phyloP scores from a whole-genome alignment of 2,329 filamentous ascomycete species.

The Tolypocladium sp. region DNA sequence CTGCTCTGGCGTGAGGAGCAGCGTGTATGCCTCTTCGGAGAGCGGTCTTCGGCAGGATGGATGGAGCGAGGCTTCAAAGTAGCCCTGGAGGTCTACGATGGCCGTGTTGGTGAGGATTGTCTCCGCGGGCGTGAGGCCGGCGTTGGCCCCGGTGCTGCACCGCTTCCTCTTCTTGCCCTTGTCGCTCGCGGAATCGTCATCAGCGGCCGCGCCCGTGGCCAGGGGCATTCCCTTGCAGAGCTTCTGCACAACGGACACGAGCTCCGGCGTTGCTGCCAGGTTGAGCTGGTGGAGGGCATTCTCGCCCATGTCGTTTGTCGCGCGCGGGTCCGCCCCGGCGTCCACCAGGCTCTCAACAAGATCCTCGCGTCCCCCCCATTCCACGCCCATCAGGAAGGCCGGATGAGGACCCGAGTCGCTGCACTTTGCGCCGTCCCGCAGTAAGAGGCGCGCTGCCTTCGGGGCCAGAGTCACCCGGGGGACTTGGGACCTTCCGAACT shows the following conservation, averaged over 20 bases:
- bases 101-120: constrained; percentile 17
- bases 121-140: constrained; percentile 16
- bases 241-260: constrained; percentile 14
- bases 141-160: background rate
- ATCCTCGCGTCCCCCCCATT: constrained; percentile 16
- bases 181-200: background rate
- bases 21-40: constrained; percentile 4
- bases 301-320: constrained; percentile 6
- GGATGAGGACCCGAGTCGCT: background rate
- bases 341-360: constrained; percentile 12
- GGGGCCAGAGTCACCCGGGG: background rate
- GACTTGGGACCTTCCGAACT: rapidly evolving
- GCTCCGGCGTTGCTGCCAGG: constrained; percentile 9
- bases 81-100: background rate
- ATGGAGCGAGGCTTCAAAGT: constrained; percentile 7
- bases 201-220: background rate
- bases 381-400: constrained; percentile 3
- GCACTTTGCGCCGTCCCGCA: background rate
- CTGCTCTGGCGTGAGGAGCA: constrained; percentile 15
- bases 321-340: constrained; percentile 8
- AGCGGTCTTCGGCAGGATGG: constrained; percentile 13
- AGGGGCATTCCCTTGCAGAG: constrained; percentile 8
- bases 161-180: background rate
- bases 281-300: constrained; percentile 16
- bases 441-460: constrained; percentile 1